Evolutionary conservation across 345 rosid genomes (phyloP).

Genomic region (Populus nigra): DNA sequence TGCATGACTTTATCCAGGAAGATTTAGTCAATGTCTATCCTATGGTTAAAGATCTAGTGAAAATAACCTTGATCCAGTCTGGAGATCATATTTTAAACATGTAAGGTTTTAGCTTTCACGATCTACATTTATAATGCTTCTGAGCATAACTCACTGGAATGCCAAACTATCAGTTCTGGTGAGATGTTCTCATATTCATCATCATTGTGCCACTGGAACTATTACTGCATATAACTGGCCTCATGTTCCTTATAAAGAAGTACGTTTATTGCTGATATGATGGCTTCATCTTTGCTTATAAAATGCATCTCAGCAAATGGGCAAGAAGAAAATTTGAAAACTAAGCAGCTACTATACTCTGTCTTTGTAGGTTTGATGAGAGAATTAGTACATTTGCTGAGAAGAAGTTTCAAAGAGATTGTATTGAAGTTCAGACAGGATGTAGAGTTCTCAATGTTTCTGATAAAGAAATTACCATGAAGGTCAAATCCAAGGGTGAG

Average conservation of each 20-base stretch:
- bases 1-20: constrained; percentile 80
- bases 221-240: too few relatives aligned
- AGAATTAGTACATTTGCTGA: constrained; percentile 93
- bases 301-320: neutral
- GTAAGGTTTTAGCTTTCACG: constrained; percentile 40
- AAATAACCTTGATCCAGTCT: constrained; percentile 74
- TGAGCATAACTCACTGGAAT: neutral
- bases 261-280: too few relatives aligned
- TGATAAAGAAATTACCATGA: constrained; percentile 66
- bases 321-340: neutral
- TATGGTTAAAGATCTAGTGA: constrained; percentile 63
- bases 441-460: constrained; percentile 74
- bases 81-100: constrained; percentile 92
- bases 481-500: constrained; percentile 63
- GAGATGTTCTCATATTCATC: too few relatives aligned
- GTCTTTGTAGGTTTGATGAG: constrained; percentile 65
- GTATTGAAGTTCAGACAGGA: constrained; percentile 79
- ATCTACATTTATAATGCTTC: neutral
- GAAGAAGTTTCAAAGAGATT: constrained; percentile 71
- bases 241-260: too few relatives aligned
- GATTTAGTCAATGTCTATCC: constrained; percentile 74
- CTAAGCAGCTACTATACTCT: neutral
- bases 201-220: too few relatives aligned
- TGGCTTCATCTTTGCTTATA: neutral
- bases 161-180: neutral